Evolutionary conservation across 2,329 filamentous ascomycete species (phyloP), one percentile per base, ranked within the genome.

Genomic region (Neonectria punicea): DNA sequence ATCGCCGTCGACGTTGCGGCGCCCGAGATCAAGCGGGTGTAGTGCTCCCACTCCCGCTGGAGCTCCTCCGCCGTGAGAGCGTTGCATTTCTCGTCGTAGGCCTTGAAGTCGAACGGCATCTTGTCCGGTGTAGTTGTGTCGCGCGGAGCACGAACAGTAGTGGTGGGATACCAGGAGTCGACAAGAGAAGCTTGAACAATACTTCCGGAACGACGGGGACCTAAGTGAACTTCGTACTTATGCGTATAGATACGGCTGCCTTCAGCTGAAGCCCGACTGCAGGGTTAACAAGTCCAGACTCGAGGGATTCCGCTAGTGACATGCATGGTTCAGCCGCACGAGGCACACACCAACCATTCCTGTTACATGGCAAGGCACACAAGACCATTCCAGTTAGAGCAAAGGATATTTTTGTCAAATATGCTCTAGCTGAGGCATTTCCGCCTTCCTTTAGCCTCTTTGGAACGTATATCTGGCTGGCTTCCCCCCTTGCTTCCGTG

Each of bases 21-120:
- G 13, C 79, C 77, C 0, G 80, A 75, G 8, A 82, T 76, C 3
- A 80, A 76, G 16, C 81, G 77, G 5, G 80, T 81, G 50, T 82
- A 82, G 67, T 82, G 80, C 59, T 82, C 75, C 80, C 80, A 82
- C 67, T 81, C 79, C 18, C 74, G 71, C 49, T 81, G 79, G 13
- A 82, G 76, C 34, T 80, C 76, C 34, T 80, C 78, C 3, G 76
- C 70, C 2, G 74, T 76, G 28, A 82, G 71, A 14, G 66, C 74
- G 36, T 74, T 72, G 70, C 80, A 82, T 63, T 81, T 81, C 11
- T 73, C 69, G 49, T 81, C 76, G 66, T 81, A 82, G 3, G 72
- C 73, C n/a, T 77, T 74, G 55, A 80, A 81, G 66, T 81, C 79
- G 66, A 81, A 81, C 5, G 79, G 79, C 80, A 81, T 81, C 8